Base-by-base conservation (phyloP, 2,329 filamentous ascomycete species). In the Fusarium nurragi region DNA sequence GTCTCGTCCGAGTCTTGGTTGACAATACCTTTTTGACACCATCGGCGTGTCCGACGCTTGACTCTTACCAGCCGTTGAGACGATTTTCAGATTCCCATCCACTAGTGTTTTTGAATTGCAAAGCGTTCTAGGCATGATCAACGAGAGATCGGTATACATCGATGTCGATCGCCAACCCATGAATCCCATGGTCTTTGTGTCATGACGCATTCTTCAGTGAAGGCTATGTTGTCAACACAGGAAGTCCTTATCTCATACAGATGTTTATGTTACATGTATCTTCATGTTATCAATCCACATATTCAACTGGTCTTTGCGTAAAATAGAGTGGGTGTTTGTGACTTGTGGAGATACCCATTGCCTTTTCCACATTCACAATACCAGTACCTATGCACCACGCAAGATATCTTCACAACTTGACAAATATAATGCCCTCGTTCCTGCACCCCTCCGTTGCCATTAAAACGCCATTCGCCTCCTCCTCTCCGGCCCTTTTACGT, bases 11-110 rank as follows among this genome's bases (percentile, higher is more conserved):
- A 46, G 30, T 34, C 39, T 58, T 14, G n/a, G 39, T 64, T 40
- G 26, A 30, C 16, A 39, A 41, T 48, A 46, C 18, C 28, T 39
- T 16, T 40, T 50, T 23, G 43, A 28, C 38, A 49, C 41, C 22
- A 41, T 53, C 58, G 63, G 63, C 49, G 16, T 47, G 19, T 37
- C 58, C 64, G 58, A 55, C 36, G 28, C 34, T 51, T 30, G 7
- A 32, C 19, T 28, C 22, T 26, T 13, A 7, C 36, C 23, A 47
- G 46, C 39, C 36, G 22, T 49, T 41, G 22, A 9, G 25, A 16
- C 44, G 45, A 26, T 45, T 48, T 32, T 43, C 47, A 41, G 21
- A 30, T 40, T 32, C 14, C n/a, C 25, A 21, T 37, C 36, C 28
- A 26, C 18, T 5, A 18, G 9, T 34, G 16, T 39, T 39, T 23